Base-by-base conservation (phyloP, 345 rosid species). In the Trapa incisa region DNA sequence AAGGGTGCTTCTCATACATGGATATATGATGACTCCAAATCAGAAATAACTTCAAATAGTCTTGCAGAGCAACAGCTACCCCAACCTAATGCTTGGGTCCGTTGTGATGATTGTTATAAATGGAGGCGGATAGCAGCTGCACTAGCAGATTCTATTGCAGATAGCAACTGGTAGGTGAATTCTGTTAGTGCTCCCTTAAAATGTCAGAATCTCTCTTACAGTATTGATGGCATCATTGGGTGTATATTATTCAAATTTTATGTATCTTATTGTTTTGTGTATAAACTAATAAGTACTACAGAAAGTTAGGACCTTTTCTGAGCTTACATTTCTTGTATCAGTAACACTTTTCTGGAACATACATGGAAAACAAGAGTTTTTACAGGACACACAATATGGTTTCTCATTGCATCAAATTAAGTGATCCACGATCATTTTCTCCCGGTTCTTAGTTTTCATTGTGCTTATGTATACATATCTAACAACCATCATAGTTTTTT, bases 101-200 rank as follows among this genome's bases (percentile, higher is more conserved):
- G 80, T 37, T 94, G 99, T 80, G 99, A 94, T 78, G 96, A 84
- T 74, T 94, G 97, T 74, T 80, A 75, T 64, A 89, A 94, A 83
- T 94, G 99, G 99, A 83, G 99, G 76, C 89, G 96, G 38, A 91
- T 94, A 71, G 85, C 91, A 52, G 87, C 85, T 78, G 68, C 80
- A 65, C 85, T 89, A 67, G 89, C 84, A 32, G 84, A 76, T 67
- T 76, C 81, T 47, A 84, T 94, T 68, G 69, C 80, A 68, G 74
- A 87, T 79, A 83, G 91, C 74, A 77, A 77, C 67, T 94, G 99
- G 99, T 94, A 94, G 47, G 64, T 69, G 36, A 61, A 37, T 37
- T 75, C 60, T 67, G 42, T 66, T 37, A 67, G 39, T 41, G 70
- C 66, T 61, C 66, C 22, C 10, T 62, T 61, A 39, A 61, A 13